A percentile compares a stretch with the other conserved stretches of the same genome.
Conservation (phyloP, 1,284 basidiomycete genomes). For the Anthracocystis walkeri region DNA sequence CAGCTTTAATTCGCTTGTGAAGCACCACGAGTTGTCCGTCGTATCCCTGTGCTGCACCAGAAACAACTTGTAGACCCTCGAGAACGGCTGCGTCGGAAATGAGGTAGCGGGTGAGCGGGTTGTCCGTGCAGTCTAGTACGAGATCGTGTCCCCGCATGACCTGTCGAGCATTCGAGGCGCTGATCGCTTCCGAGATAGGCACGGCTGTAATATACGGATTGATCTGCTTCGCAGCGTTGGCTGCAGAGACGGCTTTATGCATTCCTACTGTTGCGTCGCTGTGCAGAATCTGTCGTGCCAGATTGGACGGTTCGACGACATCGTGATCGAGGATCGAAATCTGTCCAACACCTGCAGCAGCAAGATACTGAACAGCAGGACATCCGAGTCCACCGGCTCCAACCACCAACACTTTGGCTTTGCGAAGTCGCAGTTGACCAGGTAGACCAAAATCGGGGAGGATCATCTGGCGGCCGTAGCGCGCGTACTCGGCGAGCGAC, state of each 20-base stretch:
- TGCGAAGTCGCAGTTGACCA: slow-evolving; percentile 80
- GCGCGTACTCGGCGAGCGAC: slow-evolving; percentile 78
- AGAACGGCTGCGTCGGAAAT: slow-evolving; percentile 88
- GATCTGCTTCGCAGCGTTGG: slow-evolving; percentile 72
- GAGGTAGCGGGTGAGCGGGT: slow-evolving; percentile 89
- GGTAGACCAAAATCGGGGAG: slow-evolving; percentile 86
- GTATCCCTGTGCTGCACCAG: slow-evolving; percentile 89
- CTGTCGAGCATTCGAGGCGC: slow-evolving; percentile 50
- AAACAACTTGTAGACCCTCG: slow-evolving; percentile 83
- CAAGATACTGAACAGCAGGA: slow-evolving; percentile 92
- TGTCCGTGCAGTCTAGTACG: slow-evolving; percentile 95
- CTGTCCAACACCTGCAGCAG: slow-evolving; percentile 86
- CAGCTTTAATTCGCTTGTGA: slow-evolving; percentile 46
- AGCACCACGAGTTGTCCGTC: slow-evolving; percentile 82
- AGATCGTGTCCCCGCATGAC: slow-evolving; percentile 73
- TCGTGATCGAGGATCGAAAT: slow-evolving; percentile 94
- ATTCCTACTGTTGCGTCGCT: slow-evolving; percentile 82
- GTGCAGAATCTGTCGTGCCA: slow-evolving; percentile 93
- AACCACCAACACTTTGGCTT: slow-evolving; percentile 84
- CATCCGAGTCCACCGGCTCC: slow-evolving; percentile 97
- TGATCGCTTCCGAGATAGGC: slow-evolving; percentile 38
- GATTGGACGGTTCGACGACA: slow-evolving; percentile 87
- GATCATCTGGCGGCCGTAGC: slow-evolving; percentile 98
- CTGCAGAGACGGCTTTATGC: slow-evolving; percentile 82
- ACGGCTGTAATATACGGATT: slow-evolving; percentile 60